A percentile compares a stretch with the other conserved stretches of the same genome.
These are phyloP conservation scores for Sanguinoderma infundibulare DNA, from an alignment of 1,284 basidiomycete species.

Conservation along the genomic window DNA sequence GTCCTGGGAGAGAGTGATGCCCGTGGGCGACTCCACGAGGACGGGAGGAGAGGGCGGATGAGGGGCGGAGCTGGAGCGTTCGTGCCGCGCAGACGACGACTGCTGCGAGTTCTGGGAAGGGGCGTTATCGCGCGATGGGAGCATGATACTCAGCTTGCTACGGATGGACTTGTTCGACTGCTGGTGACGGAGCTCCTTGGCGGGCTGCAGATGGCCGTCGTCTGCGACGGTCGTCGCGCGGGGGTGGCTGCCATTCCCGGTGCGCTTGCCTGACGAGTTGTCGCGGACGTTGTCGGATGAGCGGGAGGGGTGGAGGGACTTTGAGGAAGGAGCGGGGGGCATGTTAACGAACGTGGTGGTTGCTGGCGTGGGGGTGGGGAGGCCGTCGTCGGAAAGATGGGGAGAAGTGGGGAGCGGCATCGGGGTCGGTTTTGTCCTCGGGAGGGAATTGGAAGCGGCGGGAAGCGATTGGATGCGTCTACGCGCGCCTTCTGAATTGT, in stretches of 20 bases:
- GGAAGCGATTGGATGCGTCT: constrained; percentile 27
- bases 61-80: constrained; percentile 32
- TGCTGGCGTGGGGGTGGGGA: constrained; percentile 37
- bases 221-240: constrained; percentile 26
- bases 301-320: constrained; percentile 34
- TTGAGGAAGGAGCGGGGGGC: constrained; percentile 31
- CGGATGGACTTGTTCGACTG: constrained; percentile 31
- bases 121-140: constrained; percentile 22
- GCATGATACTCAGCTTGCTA: constrained; percentile 31
- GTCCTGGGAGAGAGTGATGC: constrained; percentile 32
- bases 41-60: constrained; percentile 24
- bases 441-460: constrained; percentile 10
- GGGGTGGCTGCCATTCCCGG: constrained; percentile 16
- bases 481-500: constrained; percentile 16
- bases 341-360: constrained; percentile 29
- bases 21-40: constrained; percentile 57
- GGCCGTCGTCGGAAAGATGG: constrained; percentile 29
- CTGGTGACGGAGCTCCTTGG: constrained; percentile 27
- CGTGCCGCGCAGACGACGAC: constrained; percentile 19
- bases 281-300: constrained; percentile 45
- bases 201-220: constrained; percentile 17
- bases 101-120: constrained; percentile 11
- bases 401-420: constrained; percentile 14
- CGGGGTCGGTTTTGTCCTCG: not conserved
- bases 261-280: constrained; percentile 15